Base-by-base conservation (phyloP, 306 rosid genomes). In the Benincasa hispida region DNA sequence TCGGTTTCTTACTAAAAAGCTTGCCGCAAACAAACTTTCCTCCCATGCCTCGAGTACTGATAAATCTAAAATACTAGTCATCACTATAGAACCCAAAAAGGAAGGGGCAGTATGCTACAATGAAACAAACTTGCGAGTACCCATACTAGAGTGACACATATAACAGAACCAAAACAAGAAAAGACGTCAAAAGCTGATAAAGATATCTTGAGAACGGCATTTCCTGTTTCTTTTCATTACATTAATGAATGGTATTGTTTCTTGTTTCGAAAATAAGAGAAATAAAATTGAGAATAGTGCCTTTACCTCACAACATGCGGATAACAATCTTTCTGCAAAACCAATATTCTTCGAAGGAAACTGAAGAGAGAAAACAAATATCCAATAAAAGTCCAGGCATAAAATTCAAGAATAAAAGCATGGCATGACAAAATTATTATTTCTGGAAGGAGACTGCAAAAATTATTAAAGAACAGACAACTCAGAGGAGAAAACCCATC, bases 271-370 rank as follows among this genome's bases (percentile, higher is more conserved):
- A 32, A 61, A 61, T 37, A 30, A 30, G 42, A 56, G 41, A 61
- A 4, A 61, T 14, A 30, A 17, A 61, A 61, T 41, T 3, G 42
- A 80, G n/a, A 53, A 65, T 45, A 32, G 60, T 50, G 78, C 79
- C 78, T 91, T 79, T 66, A 94, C 98, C 98, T 82, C 85, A 78
- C 98, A 94, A 77, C 98, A 94, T 34, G 91, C 74, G 74, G 92
- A 74, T 72, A 94, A 32, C 79, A 94, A 76, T 80, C 84, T 87
- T 79, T 91, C 93, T 0, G 95, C 91, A 45, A 94, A 15, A 51
- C 96, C 95, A 74, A 81, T 80, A 82, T 78, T 83, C 87, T 90
- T 85, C 60, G 59, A 82, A 22, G 97, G 82, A 80, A 76, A 75
- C 98, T 94, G 90, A 82, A 89, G 27, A 47, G 10, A 27, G 22